Evolutionary conservation across 2,329 filamentous ascomycete genomes (phyloP).

Genomic region (Fusarium dimerum): DNA sequence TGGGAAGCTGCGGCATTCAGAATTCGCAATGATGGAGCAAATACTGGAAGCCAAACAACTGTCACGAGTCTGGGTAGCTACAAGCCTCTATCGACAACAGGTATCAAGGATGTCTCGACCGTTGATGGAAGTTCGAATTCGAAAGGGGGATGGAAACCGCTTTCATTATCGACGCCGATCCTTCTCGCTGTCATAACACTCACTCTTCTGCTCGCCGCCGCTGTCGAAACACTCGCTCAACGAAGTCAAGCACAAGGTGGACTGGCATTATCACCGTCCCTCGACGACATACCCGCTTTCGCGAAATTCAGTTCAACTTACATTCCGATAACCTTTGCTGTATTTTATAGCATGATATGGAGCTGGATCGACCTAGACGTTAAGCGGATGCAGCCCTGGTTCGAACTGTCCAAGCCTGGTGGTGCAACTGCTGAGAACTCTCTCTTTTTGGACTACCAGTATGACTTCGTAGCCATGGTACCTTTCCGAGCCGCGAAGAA

Average conservation of each 20-base stretch:
- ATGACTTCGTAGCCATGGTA: conserved; percentile 36
- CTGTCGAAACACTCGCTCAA: conserved; percentile 47
- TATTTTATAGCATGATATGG: conserved; percentile 59
- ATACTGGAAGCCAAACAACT: neutral
- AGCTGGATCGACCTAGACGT: conserved; percentile 61
- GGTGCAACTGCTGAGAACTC: conserved; percentile 49
- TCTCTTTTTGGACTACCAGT: conserved; percentile 55
- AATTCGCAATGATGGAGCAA: conserved; percentile 3
- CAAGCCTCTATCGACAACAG: neutral
- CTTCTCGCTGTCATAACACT: conserved; percentile 38
- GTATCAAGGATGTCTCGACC: neutral
- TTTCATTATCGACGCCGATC: conserved; percentile 32
- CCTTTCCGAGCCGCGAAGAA: conserved; percentile 33
- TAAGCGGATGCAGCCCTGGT: conserved; percentile 61
- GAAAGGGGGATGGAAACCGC: conserved; percentile 22
- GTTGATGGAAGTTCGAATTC: accelerated
- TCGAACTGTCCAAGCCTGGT: conserved; percentile 50
- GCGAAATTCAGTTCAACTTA: conserved; percentile 49
- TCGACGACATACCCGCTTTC: conserved; percentile 36
- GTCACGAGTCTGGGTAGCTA: conserved; percentile 7
- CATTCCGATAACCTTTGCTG: conserved; percentile 53
- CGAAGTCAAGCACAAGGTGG: conserved; percentile 44
- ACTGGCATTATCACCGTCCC: conserved; percentile 27
- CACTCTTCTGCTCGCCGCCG: conserved; percentile 41
- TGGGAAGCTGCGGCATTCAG: conserved; percentile 15